Percentiles rank a stretch among this genome's conserved stretches.
phyloP scores from a whole-genome alignment of 2,329 filamentous ascomycete species.

The Rosellinia necatrix region DNA sequence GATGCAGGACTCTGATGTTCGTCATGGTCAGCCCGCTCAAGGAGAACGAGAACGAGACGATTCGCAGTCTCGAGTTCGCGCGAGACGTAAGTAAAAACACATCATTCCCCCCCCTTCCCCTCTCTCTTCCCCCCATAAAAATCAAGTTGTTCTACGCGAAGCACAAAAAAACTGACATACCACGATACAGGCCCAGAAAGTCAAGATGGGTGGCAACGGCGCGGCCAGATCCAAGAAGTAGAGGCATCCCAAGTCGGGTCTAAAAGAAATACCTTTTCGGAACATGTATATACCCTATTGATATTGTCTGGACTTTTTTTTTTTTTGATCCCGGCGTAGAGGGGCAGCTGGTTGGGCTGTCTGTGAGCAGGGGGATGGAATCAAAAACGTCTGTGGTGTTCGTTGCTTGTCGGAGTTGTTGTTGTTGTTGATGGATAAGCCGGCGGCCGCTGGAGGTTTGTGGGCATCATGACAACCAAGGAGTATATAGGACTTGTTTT shows the following conservation, averaged over 20 bases:
- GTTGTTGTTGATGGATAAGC: background rate
- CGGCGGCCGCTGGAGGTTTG: background rate
- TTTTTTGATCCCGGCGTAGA: background rate
- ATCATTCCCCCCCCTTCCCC: background rate
- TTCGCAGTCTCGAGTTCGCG: conserved; percentile 94
- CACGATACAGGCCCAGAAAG: conserved; percentile 35
- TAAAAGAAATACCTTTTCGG: conserved; percentile 3
- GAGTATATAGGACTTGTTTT: no score
- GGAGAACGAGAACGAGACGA: conserved; percentile 86
- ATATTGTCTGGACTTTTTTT: conserved; percentile 3
- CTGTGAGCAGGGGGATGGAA: conserved; percentile 16
- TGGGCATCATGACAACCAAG: background rate
- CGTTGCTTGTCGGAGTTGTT: background rate
- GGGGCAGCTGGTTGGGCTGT: background rate
- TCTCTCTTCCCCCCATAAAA: no score
- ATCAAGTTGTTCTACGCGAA: background rate
- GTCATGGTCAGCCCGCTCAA: conserved; percentile 96
- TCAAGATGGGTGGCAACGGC: conserved; percentile 39
- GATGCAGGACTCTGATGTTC: conserved; percentile 98
- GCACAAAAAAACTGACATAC: background rate
- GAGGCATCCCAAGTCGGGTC: background rate
- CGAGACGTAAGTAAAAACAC: conserved; percentile 70
- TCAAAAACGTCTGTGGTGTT: conserved; percentile 1
- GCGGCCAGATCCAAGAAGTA: conserved; percentile 31
- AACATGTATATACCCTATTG: conserved; percentile 22